Percentiles rank a stretch among this genome's conserved stretches.
These are phyloP conservation scores for Anastatica hierochuntica DNA, from an alignment of 345 rosid species.

Conservation along the genomic window DNA sequence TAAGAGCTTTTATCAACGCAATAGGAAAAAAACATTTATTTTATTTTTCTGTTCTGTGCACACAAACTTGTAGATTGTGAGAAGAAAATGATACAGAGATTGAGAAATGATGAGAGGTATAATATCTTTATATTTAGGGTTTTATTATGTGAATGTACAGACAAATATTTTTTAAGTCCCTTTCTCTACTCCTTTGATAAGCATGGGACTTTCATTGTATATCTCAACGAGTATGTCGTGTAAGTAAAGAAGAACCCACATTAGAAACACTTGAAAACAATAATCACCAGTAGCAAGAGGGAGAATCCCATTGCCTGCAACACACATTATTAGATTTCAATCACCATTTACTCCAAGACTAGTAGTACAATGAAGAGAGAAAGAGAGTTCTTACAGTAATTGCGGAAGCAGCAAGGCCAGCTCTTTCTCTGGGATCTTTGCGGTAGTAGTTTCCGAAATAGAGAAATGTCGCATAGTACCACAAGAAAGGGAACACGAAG, in stretches of 20 bases:
- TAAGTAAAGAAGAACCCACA: background rate
- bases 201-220: background rate
- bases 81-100: constrained; percentile 3
- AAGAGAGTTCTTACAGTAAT: constrained; percentile 47
- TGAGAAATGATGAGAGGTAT: background rate
- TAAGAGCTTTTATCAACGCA: too few species aligned
- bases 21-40: too few species aligned
- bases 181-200: constrained; percentile 11
- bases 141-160: constrained; percentile 8
- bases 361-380: background rate
- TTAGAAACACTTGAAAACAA: constrained; percentile 30
- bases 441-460: constrained; percentile 86
- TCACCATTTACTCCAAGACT: background rate
- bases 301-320: constrained; percentile 86
- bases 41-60: background rate
- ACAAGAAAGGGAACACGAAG: constrained; percentile 66
- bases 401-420: constrained; percentile 98
- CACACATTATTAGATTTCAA: constrained; percentile 4
- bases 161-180: constrained; percentile 5
- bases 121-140: background rate
- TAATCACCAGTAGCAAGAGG: constrained; percentile 41
- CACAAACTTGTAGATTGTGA: background rate
- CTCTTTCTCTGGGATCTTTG: constrained; percentile 98
- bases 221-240: background rate
- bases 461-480: constrained; percentile 87